phyloP scores from a whole-genome alignment of 106 monocot species.

The Acanthochlamys bracteata region DNA sequence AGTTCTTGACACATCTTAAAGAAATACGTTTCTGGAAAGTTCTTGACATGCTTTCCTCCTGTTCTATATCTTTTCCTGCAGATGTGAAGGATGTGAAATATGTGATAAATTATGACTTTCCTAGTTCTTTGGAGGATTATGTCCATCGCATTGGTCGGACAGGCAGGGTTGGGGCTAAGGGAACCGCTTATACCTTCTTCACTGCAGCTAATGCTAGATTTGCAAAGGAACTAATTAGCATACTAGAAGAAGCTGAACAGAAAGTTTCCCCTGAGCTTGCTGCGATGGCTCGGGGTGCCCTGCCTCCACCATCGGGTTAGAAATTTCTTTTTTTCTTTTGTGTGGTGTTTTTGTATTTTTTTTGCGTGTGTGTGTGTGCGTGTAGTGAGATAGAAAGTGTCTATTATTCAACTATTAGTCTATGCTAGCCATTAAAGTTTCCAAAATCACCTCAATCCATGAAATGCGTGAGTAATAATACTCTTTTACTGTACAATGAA shows the following conservation, averaged over 20 bases:
- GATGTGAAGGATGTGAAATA: conserved; percentile 98
- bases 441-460: too few relatives aligned
- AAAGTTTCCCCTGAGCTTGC: conserved; percentile 75
- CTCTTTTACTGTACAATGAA: too few relatives aligned
- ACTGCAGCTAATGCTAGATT: conserved; percentile 93
- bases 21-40: not conserved
- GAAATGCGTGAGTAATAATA: too few relatives aligned
- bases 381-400: too few relatives aligned
- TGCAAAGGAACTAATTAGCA: conserved; percentile 77
- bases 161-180: conserved; percentile 89
- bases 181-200: conserved; percentile 93
- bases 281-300: conserved; percentile 74
- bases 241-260: conserved; percentile 95
- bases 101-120: conserved; percentile 97
- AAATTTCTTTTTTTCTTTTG: not conserved
- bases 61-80: conserved; percentile 17
- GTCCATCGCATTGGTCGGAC: conserved; percentile 87
- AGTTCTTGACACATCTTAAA: not conserved
- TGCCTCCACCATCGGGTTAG: conserved; percentile 58
- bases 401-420: too few relatives aligned
- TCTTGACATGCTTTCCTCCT: not conserved
- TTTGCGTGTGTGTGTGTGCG: too few relatives aligned
- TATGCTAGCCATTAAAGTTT: too few relatives aligned
- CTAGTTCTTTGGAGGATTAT: conserved; percentile 95
- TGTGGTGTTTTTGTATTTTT: too few relatives aligned